phyloP scores from a whole-genome alignment of 2,329 filamentous ascomycete species.

The Ophiostoma novo-ulmi region DNA sequence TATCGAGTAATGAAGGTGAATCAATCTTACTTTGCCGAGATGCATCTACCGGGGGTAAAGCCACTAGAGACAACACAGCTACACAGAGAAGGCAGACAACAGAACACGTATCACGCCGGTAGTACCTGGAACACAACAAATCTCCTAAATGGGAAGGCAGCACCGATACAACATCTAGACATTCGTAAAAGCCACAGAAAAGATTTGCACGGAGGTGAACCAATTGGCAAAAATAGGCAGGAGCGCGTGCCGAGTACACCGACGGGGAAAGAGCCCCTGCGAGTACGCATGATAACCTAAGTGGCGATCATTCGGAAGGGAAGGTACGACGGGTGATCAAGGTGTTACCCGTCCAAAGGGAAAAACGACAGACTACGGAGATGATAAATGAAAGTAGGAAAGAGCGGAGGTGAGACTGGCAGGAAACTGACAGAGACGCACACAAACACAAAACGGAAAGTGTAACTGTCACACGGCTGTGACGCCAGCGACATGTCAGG shows the following conservation, averaged over 20 bases:
- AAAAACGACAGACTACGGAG: neutral
- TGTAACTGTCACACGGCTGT: conserved; percentile 4
- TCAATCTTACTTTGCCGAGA: neutral
- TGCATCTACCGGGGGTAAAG: neutral
- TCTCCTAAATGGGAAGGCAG: conserved; percentile 3
- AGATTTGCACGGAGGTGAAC: neutral
- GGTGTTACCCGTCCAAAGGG: neutral
- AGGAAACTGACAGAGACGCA: neutral
- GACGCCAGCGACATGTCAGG: conserved; percentile 3
- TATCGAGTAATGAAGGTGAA: neutral
- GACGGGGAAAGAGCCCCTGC: neutral
- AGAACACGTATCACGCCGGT: neutral
- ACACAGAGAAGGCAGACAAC: too few species aligned
- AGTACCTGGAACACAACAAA: neutral
- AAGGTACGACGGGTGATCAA: neutral
- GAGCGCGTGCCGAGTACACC: neutral
- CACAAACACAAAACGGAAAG: neutral
- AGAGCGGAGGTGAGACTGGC: neutral
- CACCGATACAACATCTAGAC: neutral
- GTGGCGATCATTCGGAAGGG: neutral
- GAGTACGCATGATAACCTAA: neutral
- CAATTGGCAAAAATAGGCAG: neutral
- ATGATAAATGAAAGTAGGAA: neutral
- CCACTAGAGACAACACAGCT: neutral
- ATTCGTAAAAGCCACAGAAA: neutral